These are phyloP conservation scores for Teratosphaeria pseudoeucalypti DNA, from an alignment of 2,329 filamentous ascomycete species.

Conservation along the genomic window DNA sequence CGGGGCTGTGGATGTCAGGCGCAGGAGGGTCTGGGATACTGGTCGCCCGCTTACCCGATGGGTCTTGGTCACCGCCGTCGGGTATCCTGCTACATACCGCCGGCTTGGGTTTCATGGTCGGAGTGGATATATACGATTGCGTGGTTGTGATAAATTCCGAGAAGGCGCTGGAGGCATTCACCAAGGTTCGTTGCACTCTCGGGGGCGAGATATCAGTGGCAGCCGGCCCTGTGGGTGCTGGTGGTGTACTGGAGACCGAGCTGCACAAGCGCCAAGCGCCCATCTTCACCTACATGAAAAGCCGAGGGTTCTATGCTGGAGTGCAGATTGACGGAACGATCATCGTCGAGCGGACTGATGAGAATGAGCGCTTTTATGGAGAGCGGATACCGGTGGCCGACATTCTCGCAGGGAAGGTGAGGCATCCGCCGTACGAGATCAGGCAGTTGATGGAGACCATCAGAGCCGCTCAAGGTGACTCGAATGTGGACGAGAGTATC, in stretches of 20 bases:
- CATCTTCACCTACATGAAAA: constrained; percentile 81
- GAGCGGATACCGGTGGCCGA: constrained; percentile 51
- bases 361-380: constrained; percentile 79
- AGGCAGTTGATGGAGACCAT: constrained; percentile 67
- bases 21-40: constrained; percentile 84
- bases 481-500: constrained; percentile 58
- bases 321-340: constrained; percentile 81
- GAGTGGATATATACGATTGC: constrained; percentile 92
- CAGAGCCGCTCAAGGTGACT: constrained; percentile 76
- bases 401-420: constrained; percentile 52
- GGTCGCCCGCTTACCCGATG: constrained; percentile 72
- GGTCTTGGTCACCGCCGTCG: constrained; percentile 83
- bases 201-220: constrained; percentile 71
- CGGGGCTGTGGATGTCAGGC: constrained; percentile 81
- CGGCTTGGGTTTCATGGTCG: constrained; percentile 78
- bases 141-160: constrained; percentile 86
- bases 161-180: constrained; percentile 74
- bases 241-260: constrained; percentile 61
- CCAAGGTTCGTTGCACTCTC: constrained; percentile 65
- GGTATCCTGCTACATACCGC: constrained; percentile 85
- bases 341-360: constrained; percentile 74
- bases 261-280: constrained; percentile 59
- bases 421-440: constrained; percentile 45
- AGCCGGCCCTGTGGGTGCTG: constrained; percentile 67
- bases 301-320: constrained; percentile 76